phyloP scores from a whole-genome alignment of 2,329 filamentous ascomycete species.

The Cryoendolithus antarcticus region DNA sequence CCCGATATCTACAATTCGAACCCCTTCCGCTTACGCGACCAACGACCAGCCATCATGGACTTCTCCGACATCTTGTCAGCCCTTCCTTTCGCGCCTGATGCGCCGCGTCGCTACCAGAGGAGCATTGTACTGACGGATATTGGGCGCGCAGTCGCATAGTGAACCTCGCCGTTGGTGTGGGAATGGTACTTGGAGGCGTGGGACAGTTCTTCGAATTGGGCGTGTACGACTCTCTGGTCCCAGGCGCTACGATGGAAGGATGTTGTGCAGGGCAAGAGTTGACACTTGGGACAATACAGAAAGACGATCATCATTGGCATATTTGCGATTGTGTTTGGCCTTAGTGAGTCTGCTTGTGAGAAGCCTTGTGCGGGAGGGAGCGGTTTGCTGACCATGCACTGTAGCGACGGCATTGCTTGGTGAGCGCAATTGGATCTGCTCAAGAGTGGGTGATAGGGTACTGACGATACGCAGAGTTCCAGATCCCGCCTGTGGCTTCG shows the following conservation, averaged over 20 bases:
- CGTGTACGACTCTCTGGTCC: conserved; percentile 39
- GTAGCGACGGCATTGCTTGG: conserved; percentile 48
- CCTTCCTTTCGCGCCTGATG: background rate
- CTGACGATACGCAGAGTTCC: conserved; percentile 52
- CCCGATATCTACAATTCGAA: too few relatives aligned
- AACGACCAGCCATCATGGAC: conserved; percentile 51
- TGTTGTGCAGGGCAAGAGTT: background rate
- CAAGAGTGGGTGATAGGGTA: background rate
- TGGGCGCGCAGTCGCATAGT: conserved; percentile 62
- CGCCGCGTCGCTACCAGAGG: background rate
- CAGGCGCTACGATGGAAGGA: background rate
- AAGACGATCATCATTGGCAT: conserved; percentile 65
- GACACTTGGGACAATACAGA: conserved; percentile 27
- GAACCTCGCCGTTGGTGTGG: conserved; percentile 75
- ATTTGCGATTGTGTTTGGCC: conserved; percentile 86
- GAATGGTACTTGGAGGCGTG: conserved; percentile 79
- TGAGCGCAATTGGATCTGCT: conserved; percentile 12
- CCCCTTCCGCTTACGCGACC: too few relatives aligned
- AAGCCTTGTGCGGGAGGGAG: too few relatives aligned
- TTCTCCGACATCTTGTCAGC: conserved; percentile 85
- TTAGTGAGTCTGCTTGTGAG: conserved; percentile 44
- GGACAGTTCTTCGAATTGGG: conserved; percentile 52
- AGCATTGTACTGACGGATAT: background rate
- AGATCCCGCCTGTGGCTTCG: conserved; percentile 83
- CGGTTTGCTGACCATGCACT: conserved; percentile 3